phyloP scores from a whole-genome alignment of 2,329 filamentous ascomycete species.

The Clonostachys rhizophaga region DNA sequence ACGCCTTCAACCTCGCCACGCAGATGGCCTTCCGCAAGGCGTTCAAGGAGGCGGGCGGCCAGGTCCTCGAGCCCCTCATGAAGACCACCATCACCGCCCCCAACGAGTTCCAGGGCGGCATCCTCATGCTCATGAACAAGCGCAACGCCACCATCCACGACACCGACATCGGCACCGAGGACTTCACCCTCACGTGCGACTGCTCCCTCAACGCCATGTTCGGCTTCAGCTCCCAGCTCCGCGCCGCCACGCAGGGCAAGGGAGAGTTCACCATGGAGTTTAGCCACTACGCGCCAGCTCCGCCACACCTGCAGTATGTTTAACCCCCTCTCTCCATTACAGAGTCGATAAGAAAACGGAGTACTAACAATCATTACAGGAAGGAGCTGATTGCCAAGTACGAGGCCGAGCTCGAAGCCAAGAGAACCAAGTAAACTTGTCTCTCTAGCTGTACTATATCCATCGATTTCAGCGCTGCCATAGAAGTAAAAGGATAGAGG shows the following conservation, averaged over 20 bases:
- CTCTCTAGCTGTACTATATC: no score
- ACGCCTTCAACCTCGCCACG: slow-evolving; percentile 90
- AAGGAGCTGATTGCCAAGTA: slow-evolving; percentile 57
- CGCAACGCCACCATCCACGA: slow-evolving; percentile 92
- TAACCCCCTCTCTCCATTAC: background rate
- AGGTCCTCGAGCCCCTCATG: slow-evolving; percentile 94
- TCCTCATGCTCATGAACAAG: slow-evolving; percentile 95
- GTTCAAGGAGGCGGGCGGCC: slow-evolving; percentile 74
- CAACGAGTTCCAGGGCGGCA: slow-evolving; percentile 94
- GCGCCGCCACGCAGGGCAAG: slow-evolving; percentile 95
- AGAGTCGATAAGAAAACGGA: no score
- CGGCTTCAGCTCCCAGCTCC: slow-evolving; percentile 85
- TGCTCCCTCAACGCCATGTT: slow-evolving; percentile 97
- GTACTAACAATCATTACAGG: slow-evolving; percentile 22
- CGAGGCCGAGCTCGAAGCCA: slow-evolving; percentile 52
- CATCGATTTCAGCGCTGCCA: background rate
- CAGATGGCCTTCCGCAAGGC: slow-evolving; percentile 96
- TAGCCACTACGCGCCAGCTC: slow-evolving; percentile 86
- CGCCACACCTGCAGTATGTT: slow-evolving; percentile 82
- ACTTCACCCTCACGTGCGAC: slow-evolving; percentile 89
- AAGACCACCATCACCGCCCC: slow-evolving; percentile 96
- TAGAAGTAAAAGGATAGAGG: background rate
- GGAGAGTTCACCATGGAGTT: slow-evolving; percentile 99
- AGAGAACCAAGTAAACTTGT: slow-evolving; percentile 43
- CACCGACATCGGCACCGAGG: slow-evolving; percentile 88